A percentile compares a stretch with the other conserved stretches of the same genome.
phyloP scores from a whole-genome alignment of 192 early-diverging fungal species.

The Gamsiella multidivaricata region DNA sequence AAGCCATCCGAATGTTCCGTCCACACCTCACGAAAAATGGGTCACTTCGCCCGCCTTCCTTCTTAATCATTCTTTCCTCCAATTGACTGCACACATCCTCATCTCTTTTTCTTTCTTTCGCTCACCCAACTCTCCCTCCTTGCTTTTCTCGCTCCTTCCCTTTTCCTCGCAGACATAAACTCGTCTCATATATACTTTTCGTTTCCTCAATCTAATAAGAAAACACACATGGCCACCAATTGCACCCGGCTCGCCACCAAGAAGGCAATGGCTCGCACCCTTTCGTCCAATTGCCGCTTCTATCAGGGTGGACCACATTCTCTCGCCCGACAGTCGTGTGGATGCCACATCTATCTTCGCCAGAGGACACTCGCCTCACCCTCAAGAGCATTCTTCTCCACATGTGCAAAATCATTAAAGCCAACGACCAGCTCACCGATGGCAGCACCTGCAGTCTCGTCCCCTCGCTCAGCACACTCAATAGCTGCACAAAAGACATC shows the following conservation, averaged over 20 bases:
- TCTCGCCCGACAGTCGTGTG: background rate
- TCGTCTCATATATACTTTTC: background rate
- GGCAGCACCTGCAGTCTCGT: constrained; percentile 11
- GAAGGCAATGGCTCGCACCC: constrained; percentile 9
- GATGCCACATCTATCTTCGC: background rate
- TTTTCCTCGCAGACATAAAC: background rate
- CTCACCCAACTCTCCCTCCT: background rate
- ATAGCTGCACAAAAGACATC: constrained; percentile 1
- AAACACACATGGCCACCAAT: constrained; percentile 19
- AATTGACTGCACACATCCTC: too few species aligned
- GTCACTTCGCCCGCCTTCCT: background rate
- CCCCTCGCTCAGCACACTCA: constrained; percentile 9
- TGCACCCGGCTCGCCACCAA: constrained; percentile 18
- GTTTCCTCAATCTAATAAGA: too few species aligned
- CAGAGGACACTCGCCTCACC: background rate
- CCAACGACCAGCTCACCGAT: constrained; percentile 18
- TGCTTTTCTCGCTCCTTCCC: background rate
- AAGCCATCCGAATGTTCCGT: constrained; percentile 15
- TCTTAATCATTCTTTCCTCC: background rate
- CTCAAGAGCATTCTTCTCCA: constrained; percentile 21
- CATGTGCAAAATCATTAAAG: constrained; percentile 19
- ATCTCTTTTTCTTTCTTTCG: background rate
- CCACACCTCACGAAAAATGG: too few species aligned
- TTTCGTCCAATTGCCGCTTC: constrained; percentile 6
- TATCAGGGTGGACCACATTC: background rate